These are phyloP conservation scores for Pichia sp. DNA, from an alignment of 1,139 yeast genomes.

Conservation along the genomic window DNA sequence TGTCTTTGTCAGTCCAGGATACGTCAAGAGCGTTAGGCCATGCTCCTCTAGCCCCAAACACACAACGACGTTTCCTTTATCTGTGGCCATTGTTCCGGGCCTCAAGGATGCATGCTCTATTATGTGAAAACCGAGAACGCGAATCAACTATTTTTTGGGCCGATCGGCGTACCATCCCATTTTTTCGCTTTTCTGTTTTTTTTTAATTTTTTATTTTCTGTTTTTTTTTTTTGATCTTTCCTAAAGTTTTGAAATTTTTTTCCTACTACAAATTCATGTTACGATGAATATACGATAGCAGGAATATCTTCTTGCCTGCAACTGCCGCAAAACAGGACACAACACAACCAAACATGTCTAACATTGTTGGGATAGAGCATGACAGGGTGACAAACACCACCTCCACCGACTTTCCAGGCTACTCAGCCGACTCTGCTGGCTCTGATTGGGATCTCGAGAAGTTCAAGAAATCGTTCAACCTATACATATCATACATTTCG, in stretches of 20 bases:
- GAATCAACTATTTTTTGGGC: not conserved
- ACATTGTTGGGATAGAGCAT: slow-evolving; percentile 83
- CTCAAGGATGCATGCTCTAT: not conserved
- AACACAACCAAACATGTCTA: slow-evolving; percentile 31
- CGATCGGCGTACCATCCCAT: slow-evolving; percentile 2
- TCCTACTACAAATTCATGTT: not conserved
- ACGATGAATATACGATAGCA: not conserved
- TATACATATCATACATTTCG: slow-evolving; percentile 59
- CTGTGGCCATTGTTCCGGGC: no score
- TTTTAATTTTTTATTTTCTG: not conserved
- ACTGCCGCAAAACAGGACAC: not conserved
- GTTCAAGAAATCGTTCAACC: slow-evolving; percentile 67
- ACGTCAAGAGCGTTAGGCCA: not conserved
- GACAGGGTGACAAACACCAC: slow-evolving; percentile 87
- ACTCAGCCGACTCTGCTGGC: slow-evolving; percentile 47
- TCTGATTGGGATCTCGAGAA: slow-evolving; percentile 81
- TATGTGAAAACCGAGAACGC: not conserved
- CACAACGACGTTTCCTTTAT: no score
- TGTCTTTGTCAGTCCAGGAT: not conserved
- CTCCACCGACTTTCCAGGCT: slow-evolving; percentile 88
- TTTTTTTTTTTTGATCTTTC: slow-evolving; percentile 12
- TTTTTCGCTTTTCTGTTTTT: slow-evolving; percentile 2
- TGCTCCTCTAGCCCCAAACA: not conserved
- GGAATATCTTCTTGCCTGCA: not conserved
- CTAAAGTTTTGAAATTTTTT: slow-evolving; percentile 1